A percentile compares a stretch with the other conserved stretches of the same genome.
phyloP scores from a whole-genome alignment of 2,329 filamentous ascomycete species.

The Cladorrhinum sp. region DNA sequence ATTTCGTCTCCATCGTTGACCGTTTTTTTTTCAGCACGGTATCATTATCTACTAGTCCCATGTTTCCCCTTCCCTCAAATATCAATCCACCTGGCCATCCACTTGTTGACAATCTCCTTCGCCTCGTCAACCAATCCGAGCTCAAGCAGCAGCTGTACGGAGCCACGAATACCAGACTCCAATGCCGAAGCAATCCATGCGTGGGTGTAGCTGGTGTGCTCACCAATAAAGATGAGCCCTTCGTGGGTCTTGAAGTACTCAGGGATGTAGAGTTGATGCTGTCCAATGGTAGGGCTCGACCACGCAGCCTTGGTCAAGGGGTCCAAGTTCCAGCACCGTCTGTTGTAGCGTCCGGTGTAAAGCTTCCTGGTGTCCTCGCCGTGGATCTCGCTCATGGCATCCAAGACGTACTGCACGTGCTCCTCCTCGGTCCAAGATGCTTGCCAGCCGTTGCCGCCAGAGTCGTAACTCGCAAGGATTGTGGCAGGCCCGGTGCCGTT shows the following conservation, averaged over 20 bases:
- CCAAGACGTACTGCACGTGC: conserved; percentile 61
- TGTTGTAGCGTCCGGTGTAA: conserved; percentile 63
- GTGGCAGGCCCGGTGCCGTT: conserved; percentile 62
- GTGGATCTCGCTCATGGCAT: conserved; percentile 67
- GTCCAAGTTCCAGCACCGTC: conserved; percentile 64
- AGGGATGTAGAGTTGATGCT: conserved; percentile 68
- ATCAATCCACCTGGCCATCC: conserved; percentile 67
- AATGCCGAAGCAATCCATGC: conserved; percentile 67
- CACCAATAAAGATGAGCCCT: conserved; percentile 66
- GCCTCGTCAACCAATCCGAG: conserved; percentile 68
- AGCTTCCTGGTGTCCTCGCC: conserved; percentile 57
- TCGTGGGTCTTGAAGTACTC: conserved; percentile 70
- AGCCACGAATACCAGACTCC: conserved; percentile 64
- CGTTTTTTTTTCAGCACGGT: background rate
- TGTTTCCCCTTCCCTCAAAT: too few relatives aligned
- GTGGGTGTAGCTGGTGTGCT: conserved; percentile 70
- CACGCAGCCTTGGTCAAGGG: conserved; percentile 61
- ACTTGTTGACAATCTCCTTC: conserved; percentile 59
- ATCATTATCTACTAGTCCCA: too few relatives aligned
- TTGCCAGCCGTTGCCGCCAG: conserved; percentile 38
- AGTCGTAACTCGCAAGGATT: conserved; percentile 58
- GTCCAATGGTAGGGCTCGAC: conserved; percentile 58
- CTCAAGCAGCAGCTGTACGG: conserved; percentile 61
- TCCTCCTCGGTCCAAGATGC: conserved; percentile 51
- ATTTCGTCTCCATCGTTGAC: too few relatives aligned